These are phyloP conservation scores for Saccharomyces paradoxus DNA, from an alignment of 805 yeast species.

Conservation along the genomic window DNA sequence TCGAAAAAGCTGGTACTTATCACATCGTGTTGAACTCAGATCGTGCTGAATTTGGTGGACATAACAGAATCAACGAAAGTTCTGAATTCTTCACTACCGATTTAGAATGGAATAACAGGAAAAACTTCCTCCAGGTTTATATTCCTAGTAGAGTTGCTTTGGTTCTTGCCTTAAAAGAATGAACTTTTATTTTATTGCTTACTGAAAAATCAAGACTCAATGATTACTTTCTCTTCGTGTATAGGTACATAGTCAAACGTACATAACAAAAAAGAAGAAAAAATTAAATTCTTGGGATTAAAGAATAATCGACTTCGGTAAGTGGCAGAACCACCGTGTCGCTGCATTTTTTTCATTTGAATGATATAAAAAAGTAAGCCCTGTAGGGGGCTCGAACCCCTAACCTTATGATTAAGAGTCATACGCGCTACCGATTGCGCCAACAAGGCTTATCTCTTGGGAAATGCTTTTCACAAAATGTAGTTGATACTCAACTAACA, in stretches of 20 bases:
- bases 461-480: no score
- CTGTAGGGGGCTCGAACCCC: neutral
- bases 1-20: constrained; percentile 70
- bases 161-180: constrained; percentile 40
- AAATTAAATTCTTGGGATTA: neutral
- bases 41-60: constrained; percentile 69
- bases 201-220: neutral
- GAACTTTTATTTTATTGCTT: neutral
- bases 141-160: constrained; percentile 72
- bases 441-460: neutral
- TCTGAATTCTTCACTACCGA: constrained; percentile 62
- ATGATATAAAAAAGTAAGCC: neutral
- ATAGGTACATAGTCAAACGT: neutral
- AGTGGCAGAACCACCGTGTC: no score
- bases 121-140: constrained; percentile 66
- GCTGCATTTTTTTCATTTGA: neutral
- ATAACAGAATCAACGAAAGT: constrained; percentile 52
- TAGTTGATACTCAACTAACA: no score
- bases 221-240: neutral
- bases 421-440: neutral
- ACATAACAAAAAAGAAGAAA: neutral
- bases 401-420: neutral
- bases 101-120: constrained; percentile 71
- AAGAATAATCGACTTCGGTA: no score
- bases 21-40: constrained; percentile 71